Evolutionary conservation across 2,329 filamentous ascomycete genomes (phyloP).

Genomic region (Hypoxylon sp.): DNA sequence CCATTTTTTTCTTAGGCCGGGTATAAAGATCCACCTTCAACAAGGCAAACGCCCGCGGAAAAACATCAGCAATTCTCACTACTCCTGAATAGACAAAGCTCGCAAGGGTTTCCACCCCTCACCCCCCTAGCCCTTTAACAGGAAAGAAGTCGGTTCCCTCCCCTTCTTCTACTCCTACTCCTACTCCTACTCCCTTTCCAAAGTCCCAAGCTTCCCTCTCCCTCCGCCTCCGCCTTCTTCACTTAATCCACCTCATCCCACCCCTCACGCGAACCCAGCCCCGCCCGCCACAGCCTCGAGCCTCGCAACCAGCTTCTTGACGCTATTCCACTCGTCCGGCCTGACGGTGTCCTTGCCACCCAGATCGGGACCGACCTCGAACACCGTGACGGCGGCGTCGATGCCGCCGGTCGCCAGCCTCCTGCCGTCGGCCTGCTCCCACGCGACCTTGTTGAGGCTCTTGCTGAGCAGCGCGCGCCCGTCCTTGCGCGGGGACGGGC

Average conservation of each 20-base stretch:
- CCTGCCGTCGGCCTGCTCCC: constrained; percentile 91
- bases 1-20: constrained; percentile 14
- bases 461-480: constrained; percentile 78
- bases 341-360: constrained; percentile 87
- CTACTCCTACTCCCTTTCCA: constrained; percentile 30
- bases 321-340: constrained; percentile 90
- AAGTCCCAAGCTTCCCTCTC: background rate
- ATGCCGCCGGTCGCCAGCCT: constrained; percentile 90
- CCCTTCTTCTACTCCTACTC: background rate
- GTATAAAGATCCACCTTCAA: constrained; percentile 24
- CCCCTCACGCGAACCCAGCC: constrained; percentile 50
- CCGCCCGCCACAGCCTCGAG: constrained; percentile 72
- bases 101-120: background rate
- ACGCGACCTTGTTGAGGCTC: constrained; percentile 93
- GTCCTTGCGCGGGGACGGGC: constrained; percentile 73
- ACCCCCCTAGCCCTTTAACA: background rate
- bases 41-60: constrained; percentile 12
- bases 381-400: constrained; percentile 89
- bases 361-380: constrained; percentile 86
- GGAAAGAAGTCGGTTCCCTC: background rate
- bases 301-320: constrained; percentile 88
- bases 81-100: background rate
- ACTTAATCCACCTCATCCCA: background rate
- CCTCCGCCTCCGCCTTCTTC: background rate
- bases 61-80: constrained; percentile 5